phyloP scores from a whole-genome alignment of 192 early-diverging fungal species.

The Diversispora eburnea region DNA sequence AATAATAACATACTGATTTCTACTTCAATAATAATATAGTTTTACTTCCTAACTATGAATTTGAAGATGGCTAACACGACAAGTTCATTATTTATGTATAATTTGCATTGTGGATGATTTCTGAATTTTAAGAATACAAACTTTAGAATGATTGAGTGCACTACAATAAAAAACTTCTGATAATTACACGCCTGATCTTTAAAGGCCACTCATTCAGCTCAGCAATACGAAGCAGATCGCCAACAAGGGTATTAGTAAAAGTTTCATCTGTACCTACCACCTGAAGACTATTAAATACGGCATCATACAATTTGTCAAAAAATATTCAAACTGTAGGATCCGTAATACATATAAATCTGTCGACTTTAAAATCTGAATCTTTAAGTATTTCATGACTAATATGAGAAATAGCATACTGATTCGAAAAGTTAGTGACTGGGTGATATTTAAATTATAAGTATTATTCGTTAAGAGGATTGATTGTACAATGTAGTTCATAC shows the following conservation, averaged over 20 bases:
- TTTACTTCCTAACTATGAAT: not conserved
- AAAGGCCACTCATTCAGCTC: conserved; percentile 13
- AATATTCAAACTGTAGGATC: not conserved
- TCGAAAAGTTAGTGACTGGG: no score
- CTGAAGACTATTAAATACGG: not conserved
- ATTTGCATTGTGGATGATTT: not conserved
- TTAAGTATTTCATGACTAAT: not conserved
- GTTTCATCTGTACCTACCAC: not conserved
- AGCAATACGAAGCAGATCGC: conserved; percentile 3
- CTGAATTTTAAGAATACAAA: conserved; percentile 1
- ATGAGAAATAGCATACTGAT: no score
- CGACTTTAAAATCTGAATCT: not conserved
- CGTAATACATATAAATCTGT: not conserved
- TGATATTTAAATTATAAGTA: no score
- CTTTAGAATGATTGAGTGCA: not conserved
- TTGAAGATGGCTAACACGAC: not conserved
- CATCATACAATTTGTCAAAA: not conserved
- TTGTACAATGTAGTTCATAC: no score
- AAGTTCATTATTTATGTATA: not conserved
- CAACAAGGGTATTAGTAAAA: not conserved
- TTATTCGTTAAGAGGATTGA: no score
- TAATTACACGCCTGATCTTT: conserved; percentile 1
- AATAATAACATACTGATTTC: not conserved
- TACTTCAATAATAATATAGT: not conserved
- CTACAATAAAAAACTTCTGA: conserved; percentile 1